Conservation (phyloP, 139 green algal genomes). For the Chlorella sp. region DNA sequence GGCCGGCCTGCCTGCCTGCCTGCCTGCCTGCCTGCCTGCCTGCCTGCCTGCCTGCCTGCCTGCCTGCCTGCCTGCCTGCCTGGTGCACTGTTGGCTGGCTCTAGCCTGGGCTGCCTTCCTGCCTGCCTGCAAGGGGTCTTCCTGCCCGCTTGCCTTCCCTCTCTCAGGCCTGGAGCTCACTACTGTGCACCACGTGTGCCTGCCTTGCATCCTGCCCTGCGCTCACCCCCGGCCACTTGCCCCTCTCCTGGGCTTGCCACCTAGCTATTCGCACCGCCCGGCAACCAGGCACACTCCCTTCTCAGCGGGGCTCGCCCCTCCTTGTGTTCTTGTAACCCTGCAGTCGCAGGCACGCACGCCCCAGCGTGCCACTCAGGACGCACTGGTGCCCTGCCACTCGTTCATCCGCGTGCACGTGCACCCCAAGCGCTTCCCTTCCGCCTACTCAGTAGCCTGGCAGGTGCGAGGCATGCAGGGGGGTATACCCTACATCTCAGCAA, state of each 20-base stretch:
- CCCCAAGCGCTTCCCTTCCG: conserved; percentile 79
- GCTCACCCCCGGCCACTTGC: neutral
- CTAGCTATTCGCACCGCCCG: neutral
- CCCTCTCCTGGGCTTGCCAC: neutral
- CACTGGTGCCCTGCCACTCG: conserved; percentile 22
- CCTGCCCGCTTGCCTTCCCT: neutral
- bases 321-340: neutral
- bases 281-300: neutral
- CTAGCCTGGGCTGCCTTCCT: conserved; percentile 39
- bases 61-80: too few species aligned
- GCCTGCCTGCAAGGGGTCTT: neutral
- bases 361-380: conserved; percentile 24
- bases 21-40: neutral
- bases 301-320: neutral
- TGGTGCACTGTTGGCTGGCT: too few species aligned
- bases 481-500: too few species aligned
- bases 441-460: conserved; percentile 53
- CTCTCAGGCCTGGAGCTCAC: too few species aligned
- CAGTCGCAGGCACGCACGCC: conserved; percentile 15
- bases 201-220: neutral
- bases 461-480: neutral
- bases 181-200: too few species aligned
- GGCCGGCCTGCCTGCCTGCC: neutral
- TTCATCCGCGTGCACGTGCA: conserved; percentile 83
- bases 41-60: too few species aligned